These are phyloP conservation scores for Sisymbrium irio DNA, from an alignment of 345 rosid species.

Conservation along the genomic window DNA sequence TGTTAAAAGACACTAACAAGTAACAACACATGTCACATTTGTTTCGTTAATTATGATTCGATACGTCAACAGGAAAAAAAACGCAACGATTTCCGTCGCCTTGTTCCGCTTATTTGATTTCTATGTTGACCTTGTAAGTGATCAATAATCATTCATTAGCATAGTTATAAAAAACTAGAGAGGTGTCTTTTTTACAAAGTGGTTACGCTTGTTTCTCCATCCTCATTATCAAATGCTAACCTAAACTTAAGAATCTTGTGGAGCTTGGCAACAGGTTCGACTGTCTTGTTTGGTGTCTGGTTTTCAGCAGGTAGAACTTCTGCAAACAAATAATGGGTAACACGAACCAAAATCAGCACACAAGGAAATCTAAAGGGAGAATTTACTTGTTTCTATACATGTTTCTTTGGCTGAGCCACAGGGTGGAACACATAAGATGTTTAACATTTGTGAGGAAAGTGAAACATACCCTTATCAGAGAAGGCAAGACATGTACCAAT, in stretches of 20 bases:
- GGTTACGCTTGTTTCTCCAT: conserved; percentile 28
- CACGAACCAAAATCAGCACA: not conserved
- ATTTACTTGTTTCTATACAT: not conserved
- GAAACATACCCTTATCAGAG: conserved; percentile 10
- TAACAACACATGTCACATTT: not conserved
- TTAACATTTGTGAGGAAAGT: not conserved
- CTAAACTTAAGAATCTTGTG: conserved; percentile 56
- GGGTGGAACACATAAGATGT: not conserved
- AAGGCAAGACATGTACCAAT: conserved; percentile 56
- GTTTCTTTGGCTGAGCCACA: not conserved
- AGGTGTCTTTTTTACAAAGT: not conserved
- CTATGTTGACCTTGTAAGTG: no score
- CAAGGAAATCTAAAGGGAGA: not conserved
- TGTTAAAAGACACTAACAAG: not conserved
- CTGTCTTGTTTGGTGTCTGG: conserved; percentile 27
- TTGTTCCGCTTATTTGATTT: not conserved
- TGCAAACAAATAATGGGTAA: not conserved
- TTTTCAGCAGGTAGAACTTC: conserved; percentile 29
- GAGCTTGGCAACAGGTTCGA: conserved; percentile 11
- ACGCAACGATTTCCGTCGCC: not conserved
- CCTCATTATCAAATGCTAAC: conserved; percentile 39
- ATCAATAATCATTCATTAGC: not conserved
- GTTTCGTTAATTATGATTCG: not conserved
- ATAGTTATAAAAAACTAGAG: not conserved
- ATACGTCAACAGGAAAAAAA: not conserved